Percentiles rank a stretch among this genome's conserved stretches.
These are phyloP conservation scores for Kodamaea plutei DNA, from an alignment of 1,139 yeast species.

Conservation along the genomic window DNA sequence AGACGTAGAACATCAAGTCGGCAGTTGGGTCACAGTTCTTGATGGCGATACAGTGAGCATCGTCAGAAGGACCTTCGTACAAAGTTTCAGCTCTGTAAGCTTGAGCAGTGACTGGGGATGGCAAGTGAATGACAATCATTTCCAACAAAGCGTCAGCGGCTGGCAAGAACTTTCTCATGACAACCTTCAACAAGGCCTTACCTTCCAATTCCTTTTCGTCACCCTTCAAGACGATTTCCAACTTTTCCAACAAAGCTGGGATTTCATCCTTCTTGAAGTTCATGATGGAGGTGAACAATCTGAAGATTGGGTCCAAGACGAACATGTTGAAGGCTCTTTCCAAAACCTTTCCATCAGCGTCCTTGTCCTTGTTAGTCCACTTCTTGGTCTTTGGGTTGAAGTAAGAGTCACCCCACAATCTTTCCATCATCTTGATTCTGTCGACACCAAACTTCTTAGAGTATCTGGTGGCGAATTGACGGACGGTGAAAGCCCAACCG, in stretches of 20 bases:
- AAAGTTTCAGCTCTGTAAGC: conserved; percentile 98
- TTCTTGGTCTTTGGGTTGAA: conserved; percentile 99
- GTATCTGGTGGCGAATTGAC: conserved; percentile 98
- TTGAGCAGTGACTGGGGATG: conserved; percentile 99
- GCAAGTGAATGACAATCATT: conserved; percentile 98
- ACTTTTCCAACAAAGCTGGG: conserved; percentile 83
- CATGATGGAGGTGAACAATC: conserved; percentile 61
- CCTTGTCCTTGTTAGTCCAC: conserved; percentile 97
- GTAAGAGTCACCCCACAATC: conserved; percentile 99
- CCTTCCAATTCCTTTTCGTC: conserved; percentile 98
- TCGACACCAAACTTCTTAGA: conserved; percentile 99
- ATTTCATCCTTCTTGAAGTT: conserved; percentile 83
- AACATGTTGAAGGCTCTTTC: conserved; percentile 99
- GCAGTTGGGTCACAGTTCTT: conserved; percentile 98
- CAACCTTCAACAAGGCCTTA: conserved; percentile 96
- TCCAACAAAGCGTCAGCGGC: conserved; percentile 99
- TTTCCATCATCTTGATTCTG: conserved; percentile 95
- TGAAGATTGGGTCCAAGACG: conserved; percentile 98
- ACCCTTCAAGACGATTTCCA: conserved; percentile 84
- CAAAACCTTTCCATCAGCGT: conserved; percentile 90
- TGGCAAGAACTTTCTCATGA: conserved; percentile 99
- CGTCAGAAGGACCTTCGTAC: conserved; percentile 99
- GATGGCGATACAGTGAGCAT: conserved; percentile 85
- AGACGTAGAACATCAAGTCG: conserved; percentile 98
- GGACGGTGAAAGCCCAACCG: conserved; percentile 99